Percentiles rank a stretch among this genome's conserved stretches.
These are phyloP conservation scores for Iris macrosiphon DNA, from an alignment of 106 monocot species.

Conservation along the genomic window DNA sequence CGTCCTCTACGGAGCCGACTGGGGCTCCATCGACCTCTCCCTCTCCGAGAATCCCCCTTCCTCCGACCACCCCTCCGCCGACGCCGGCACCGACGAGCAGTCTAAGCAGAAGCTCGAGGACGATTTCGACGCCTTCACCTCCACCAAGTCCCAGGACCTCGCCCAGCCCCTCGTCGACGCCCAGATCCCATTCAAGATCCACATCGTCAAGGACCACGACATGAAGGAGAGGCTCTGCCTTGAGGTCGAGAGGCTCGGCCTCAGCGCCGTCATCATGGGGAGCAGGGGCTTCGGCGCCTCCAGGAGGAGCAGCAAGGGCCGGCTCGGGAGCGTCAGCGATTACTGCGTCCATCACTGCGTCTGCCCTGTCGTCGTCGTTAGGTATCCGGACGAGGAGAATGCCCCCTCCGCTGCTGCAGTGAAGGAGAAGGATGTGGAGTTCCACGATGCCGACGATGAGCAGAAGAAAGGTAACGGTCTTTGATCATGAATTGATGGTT, in stretches of 20 bases:
- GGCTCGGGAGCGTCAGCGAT: conserved; percentile 59
- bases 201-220: conserved; percentile 68
- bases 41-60: not conserved
- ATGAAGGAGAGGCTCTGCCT: conserved; percentile 72
- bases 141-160: conserved; percentile 40
- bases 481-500: too few relatives aligned
- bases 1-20: conserved; percentile 62
- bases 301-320: conserved; percentile 26
- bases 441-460: conserved; percentile 38
- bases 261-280: conserved; percentile 64
- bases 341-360: conserved; percentile 64
- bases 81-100: conserved; percentile 9
- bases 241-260: conserved; percentile 53
- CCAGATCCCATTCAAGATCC: conserved; percentile 57
- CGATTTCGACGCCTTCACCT: conserved; percentile 53
- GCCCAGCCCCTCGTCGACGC: conserved; percentile 43
- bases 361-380: conserved; percentile 49
- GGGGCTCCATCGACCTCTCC: conserved; percentile 42
- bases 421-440: conserved; percentile 25
- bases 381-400: conserved; percentile 30
- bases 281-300: conserved; percentile 44
- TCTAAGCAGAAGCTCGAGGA: conserved; percentile 64
- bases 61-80: not conserved
- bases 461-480: conserved; percentile 46
- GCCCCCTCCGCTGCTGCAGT: not conserved